A percentile compares a stretch with the other conserved stretches of the same genome.
phyloP scores from a whole-genome alignment of 305 asterid species.

The Fraxinus floribunda region DNA sequence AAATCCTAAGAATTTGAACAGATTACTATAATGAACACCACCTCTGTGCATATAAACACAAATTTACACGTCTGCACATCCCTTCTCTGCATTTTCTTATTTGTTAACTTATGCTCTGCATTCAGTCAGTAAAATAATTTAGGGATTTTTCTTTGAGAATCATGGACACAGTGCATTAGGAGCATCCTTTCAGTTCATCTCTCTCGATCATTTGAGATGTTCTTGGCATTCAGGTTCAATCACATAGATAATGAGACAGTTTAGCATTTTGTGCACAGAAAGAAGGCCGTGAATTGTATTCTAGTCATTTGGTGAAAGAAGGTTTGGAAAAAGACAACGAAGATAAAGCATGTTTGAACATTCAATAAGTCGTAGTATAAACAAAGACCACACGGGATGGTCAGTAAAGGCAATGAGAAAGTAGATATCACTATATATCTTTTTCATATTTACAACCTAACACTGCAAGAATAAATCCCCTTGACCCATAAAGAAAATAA shows the following conservation, averaged over 20 bases:
- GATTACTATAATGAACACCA: neutral
- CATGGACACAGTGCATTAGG: neutral
- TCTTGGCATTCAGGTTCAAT: neutral
- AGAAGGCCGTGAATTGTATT: neutral
- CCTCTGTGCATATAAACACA: too few relatives aligned
- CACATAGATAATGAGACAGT: neutral
- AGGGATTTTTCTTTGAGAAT: neutral
- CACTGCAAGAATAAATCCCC: neutral
- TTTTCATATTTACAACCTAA: neutral
- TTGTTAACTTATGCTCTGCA: neutral
- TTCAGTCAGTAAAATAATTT: neutral
- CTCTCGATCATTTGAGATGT: neutral
- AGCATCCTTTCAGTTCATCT: neutral
- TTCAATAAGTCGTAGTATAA: neutral
- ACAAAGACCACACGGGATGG: neutral
- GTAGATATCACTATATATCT: neutral
- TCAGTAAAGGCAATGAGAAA: neutral
- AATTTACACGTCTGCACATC: too few relatives aligned
- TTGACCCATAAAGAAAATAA: constrained; percentile 6
- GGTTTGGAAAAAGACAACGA: neutral
- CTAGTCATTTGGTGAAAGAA: neutral
- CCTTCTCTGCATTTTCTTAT: too few relatives aligned
- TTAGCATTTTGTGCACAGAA: neutral
- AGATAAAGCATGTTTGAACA: neutral
- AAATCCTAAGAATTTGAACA: neutral